These are phyloP conservation scores for Neofusicoccum sp. DNA, from an alignment of 2,329 filamentous ascomycete genomes.

Conservation along the genomic window DNA sequence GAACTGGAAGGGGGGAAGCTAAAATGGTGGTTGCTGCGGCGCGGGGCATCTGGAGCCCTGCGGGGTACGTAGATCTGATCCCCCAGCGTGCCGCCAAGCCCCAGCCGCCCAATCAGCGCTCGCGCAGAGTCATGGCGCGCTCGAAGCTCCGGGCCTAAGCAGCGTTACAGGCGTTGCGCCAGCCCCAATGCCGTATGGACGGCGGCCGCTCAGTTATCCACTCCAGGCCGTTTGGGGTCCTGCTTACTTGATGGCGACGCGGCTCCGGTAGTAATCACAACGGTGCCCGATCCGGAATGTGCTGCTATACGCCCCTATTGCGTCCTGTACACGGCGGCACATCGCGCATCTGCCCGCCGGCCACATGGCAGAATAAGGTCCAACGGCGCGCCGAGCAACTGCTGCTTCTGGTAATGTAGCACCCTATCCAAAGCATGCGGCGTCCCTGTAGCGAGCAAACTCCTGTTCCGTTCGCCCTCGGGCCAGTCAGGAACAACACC, in stretches of 20 bases:
- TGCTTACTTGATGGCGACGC: neutral
- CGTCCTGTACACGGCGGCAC: no score
- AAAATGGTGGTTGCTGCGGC: conserved; percentile 1
- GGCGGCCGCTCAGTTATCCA: no score
- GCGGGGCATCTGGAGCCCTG: conserved; percentile 3
- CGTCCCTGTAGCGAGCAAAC: neutral
- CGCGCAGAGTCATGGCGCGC: neutral
- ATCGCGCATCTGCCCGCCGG: neutral
- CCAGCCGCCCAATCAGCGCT: neutral
- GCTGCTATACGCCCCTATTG: no score
- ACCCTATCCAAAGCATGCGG: neutral
- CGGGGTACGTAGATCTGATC: conserved; percentile 13
- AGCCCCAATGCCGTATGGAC: neutral
- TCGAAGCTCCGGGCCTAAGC: no score
- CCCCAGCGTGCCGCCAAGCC: conserved; percentile 1
- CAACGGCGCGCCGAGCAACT: neutral
- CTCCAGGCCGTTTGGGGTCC: no score
- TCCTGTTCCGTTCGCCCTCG: conserved; percentile 1
- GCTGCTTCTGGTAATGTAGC: neutral
- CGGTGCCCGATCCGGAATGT: neutral
- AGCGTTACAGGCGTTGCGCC: neutral
- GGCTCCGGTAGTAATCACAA: neutral
- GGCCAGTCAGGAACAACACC: neutral
- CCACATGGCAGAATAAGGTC: neutral
- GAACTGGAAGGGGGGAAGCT: neutral